Base-by-base conservation (phyloP, 1,284 basidiomycete species). In the Hortiboletus rubellus region DNA sequence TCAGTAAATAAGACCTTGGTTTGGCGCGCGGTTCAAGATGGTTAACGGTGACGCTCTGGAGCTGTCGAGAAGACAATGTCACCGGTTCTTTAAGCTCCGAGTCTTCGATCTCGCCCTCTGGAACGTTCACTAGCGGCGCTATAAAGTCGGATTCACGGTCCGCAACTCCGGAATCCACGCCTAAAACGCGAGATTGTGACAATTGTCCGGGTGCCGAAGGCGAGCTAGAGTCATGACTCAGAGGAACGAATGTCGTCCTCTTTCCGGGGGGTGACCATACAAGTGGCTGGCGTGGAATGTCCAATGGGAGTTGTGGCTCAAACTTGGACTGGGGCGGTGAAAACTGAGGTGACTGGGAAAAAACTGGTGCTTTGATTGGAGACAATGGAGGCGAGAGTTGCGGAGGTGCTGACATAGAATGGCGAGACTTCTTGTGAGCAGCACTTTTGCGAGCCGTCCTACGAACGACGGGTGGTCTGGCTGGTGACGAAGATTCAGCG, bases 401-500 rank as follows among this genome's bases (percentile, higher is more conserved):
- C 1, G 89, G 88, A 30, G 89, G 89, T 6, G 85, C 87, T 17
- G 90, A 90, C 63, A 82, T 78, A 3, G 88, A 87, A 70, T 88
- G 85, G 46, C 86, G 82, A 24, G 82, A 79, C 59, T 79, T 82
- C 48, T 76, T 82, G 18, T 80, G 76, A 15, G 70, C 74, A 24
- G 74, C 58, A 58, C 76, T 81, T 57, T 81, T 80, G 45, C 84
- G 80, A 42, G 78, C 67, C n/a, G 70, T 61, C 52, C 80, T 84
- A 52, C 80, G 79, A 11, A 72, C 69, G 6, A 85, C 86, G 7
- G 86, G 81, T 36, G 86, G 83, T 24, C 85, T 83, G 9, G 70
- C 70, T 15, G 89, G 89, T 18, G 89, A 91, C 14, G 89, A 89
- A 14, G 86, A 88, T 66, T 91, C 89, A 5, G 85, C 86, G 30